phyloP scores from a whole-genome alignment of 768 basidiomycete genomes.

The Russula abietina region DNA sequence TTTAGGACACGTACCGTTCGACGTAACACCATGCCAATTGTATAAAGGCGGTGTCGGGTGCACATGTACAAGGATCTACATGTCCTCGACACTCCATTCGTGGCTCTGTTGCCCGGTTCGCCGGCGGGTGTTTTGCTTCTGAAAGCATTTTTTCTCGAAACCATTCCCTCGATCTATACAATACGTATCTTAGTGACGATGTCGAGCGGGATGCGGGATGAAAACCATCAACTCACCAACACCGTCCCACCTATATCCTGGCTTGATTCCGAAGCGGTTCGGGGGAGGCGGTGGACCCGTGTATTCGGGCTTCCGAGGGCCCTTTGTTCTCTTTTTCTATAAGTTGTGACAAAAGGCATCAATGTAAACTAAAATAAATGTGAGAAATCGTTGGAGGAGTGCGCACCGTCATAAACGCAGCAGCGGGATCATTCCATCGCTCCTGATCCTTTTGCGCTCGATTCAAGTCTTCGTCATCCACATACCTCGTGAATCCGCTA shows the following conservation, averaged over 20 bases:
- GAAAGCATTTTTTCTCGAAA: conserved; percentile 90
- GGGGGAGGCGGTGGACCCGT: conserved; percentile 83
- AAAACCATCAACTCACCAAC: conserved; percentile 58
- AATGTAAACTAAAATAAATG: not conserved
- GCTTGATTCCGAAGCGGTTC: conserved; percentile 91
- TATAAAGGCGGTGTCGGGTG: not conserved
- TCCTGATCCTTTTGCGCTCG: conserved; percentile 74
- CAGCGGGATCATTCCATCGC: conserved; percentile 97
- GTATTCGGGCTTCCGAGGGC: conserved; percentile 79
- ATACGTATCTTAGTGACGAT: conserved; percentile 8
- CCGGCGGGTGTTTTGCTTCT: conserved; percentile 68
- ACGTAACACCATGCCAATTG: not conserved
- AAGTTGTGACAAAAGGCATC: not conserved
- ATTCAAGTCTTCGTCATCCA: conserved; percentile 82
- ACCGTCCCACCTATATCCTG: conserved; percentile 97
- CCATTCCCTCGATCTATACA: conserved; percentile 80
- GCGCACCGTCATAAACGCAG: conserved; percentile 82
- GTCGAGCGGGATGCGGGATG: not conserved
- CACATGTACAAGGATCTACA: conserved; percentile 43
- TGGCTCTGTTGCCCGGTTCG: conserved; percentile 69
- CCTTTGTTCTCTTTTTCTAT: conserved; percentile 71
- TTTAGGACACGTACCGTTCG: not conserved
- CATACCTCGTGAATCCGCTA: conserved; percentile 67
- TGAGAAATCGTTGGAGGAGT: conserved; percentile 27
- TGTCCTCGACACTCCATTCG: conserved; percentile 87